A percentile compares a stretch with the other conserved stretches of the same genome.
Evolutionary conservation across 2,329 filamentous ascomycete genomes (phyloP).

Genomic region (Arthrobotrys sphaeroides): DNA sequence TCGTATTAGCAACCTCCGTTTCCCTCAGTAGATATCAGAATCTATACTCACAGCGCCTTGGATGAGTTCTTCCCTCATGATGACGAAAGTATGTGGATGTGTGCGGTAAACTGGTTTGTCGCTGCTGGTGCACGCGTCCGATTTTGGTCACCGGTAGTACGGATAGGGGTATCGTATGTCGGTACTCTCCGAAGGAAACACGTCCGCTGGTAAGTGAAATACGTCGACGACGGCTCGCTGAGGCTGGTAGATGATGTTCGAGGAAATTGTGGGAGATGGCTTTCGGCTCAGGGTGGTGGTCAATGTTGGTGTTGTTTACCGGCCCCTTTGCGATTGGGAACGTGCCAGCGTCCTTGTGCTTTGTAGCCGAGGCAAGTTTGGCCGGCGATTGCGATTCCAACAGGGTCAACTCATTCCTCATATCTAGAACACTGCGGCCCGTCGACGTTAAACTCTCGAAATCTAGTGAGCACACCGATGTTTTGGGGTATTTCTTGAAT

Average conservation of each 20-base stretch:
- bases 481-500: too few species aligned
- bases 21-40: not conserved
- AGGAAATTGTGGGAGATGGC: slow-evolving; percentile 17
- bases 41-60: slow-evolving; percentile 47
- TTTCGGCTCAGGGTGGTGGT: slow-evolving; percentile 27
- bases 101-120: not conserved
- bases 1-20: slow-evolving; percentile 18
- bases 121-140: slow-evolving; percentile 38
- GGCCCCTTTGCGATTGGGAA: slow-evolving; percentile 50
- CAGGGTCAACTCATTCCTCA: slow-evolving; percentile 9
- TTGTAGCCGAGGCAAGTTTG: slow-evolving; percentile 49
- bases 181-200: slow-evolving; percentile 12
- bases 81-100: slow-evolving; percentile 6
- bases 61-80: slow-evolving; percentile 52
- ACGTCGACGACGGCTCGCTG: not conserved
- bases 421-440: too few species aligned
- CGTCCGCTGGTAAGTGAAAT: slow-evolving; percentile 9
- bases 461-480: too few species aligned
- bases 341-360: slow-evolving; percentile 41
- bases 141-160: not conserved
- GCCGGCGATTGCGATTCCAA: slow-evolving; percentile 38
- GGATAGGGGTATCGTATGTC: not conserved
- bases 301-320: slow-evolving; percentile 49
- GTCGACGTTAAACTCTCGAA: too few species aligned
- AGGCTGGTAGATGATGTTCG: slow-evolving; percentile 8